These are phyloP conservation scores for Theobroma cacao DNA, from an alignment of 345 rosid species.

Conservation along the genomic window DNA sequence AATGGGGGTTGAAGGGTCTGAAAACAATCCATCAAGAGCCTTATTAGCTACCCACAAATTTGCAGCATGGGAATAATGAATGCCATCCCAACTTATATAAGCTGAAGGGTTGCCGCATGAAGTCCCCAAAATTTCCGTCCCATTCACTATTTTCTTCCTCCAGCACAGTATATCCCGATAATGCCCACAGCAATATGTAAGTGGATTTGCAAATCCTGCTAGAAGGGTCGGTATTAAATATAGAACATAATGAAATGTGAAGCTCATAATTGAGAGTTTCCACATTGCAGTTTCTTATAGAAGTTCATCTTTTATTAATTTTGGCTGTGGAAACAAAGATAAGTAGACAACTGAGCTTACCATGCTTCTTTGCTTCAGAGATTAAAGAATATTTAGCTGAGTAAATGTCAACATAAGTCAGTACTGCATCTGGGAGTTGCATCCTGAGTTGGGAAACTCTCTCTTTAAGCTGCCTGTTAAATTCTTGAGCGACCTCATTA, in stretches of 20 bases:
- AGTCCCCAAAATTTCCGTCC: slow-evolving; percentile 10
- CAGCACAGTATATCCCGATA: slow-evolving; percentile 1
- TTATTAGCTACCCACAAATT: slow-evolving; percentile 28
- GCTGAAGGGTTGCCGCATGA: slow-evolving; percentile 26
- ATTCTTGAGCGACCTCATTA: slow-evolving; percentile 32
- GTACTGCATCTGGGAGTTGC: slow-evolving; percentile 23
- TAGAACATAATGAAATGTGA: background rate
- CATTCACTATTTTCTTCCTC: slow-evolving; percentile 20
- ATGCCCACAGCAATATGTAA: slow-evolving; percentile 24
- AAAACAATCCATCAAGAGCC: slow-evolving; percentile 26
- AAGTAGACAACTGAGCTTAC: slow-evolving; percentile 12
- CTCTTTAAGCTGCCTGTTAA: slow-evolving; percentile 30
- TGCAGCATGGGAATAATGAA: slow-evolving; percentile 37
- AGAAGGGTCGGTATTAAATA: background rate
- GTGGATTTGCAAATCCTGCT: slow-evolving; percentile 26
- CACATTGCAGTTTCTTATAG: background rate
- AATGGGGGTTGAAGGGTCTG: slow-evolving; percentile 30
- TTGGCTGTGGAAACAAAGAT: background rate
- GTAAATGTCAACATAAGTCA: slow-evolving; percentile 37
- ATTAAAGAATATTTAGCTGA: slow-evolving; percentile 27
- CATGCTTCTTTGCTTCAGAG: slow-evolving; percentile 23
- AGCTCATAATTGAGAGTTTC: background rate
- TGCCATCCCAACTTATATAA: slow-evolving; percentile 35
- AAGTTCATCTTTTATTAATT: background rate
- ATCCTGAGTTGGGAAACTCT: slow-evolving; percentile 24